Conservation (phyloP, 768 basidiomycete species). For the Naganishia vishniacii region DNA sequence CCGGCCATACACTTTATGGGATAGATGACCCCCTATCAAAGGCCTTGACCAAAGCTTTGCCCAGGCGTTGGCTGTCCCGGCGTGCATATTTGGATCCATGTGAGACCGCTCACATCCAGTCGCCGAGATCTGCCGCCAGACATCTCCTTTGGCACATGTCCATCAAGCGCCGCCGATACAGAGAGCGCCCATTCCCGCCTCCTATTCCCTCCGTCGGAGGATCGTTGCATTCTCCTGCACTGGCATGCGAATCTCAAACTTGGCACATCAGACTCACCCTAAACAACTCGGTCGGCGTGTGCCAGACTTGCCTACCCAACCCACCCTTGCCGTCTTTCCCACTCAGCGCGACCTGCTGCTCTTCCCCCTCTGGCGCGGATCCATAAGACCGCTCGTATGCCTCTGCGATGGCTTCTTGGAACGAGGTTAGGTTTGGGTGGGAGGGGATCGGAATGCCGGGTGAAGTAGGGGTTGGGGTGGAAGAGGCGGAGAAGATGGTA, state of each 20-base stretch:
- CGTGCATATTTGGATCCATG: no score
- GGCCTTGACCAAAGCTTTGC: no score
- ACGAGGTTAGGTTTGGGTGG: slow-evolving; percentile 65
- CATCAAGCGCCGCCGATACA: no score
- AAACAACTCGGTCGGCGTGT: slow-evolving; percentile 95
- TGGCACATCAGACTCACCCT: slow-evolving; percentile 58
- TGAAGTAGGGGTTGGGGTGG: slow-evolving; percentile 47
- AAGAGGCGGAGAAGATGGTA: slow-evolving; percentile 60
- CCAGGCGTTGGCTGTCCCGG: no score
- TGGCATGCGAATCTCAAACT: background rate
- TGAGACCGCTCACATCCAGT: no score
- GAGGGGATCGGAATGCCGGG: slow-evolving; percentile 64
- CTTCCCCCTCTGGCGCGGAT: slow-evolving; percentile 57
- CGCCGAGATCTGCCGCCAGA: no score
- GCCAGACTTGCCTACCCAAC: slow-evolving; percentile 80
- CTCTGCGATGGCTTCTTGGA: slow-evolving; percentile 71
- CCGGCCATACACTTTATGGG: no score
- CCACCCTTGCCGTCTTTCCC: slow-evolving; percentile 28
- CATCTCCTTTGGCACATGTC: no score
- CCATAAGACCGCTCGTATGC: slow-evolving; percentile 55
- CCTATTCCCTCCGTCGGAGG: background rate
- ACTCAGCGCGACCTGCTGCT: slow-evolving; percentile 51
- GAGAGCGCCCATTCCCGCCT: no score
- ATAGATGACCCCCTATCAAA: no score
- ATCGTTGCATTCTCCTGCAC: background rate